These are phyloP conservation scores for Pseudogymnoascus sp. DNA, from an alignment of 2,329 filamentous ascomycete species.

Conservation along the genomic window DNA sequence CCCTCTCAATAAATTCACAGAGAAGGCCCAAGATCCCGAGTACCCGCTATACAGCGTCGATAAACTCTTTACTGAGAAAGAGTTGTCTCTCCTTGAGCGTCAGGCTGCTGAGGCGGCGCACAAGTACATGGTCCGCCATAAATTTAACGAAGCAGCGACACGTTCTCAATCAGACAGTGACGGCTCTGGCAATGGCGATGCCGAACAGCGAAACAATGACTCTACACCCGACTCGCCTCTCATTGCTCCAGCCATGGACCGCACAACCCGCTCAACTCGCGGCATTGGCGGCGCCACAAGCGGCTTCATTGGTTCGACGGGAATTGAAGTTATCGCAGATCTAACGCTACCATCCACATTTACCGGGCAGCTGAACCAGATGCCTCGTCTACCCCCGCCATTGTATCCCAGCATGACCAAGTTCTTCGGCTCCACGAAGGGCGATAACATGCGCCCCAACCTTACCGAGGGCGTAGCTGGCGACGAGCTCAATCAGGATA, in stretches of 20 bases:
- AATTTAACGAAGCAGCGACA: slow-evolving; percentile 20
- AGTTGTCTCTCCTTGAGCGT: slow-evolving; percentile 58
- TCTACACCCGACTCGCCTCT: slow-evolving; percentile 38
- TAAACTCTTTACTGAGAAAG: slow-evolving; percentile 63
- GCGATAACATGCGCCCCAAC: slow-evolving; percentile 19
- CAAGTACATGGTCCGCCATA: slow-evolving; percentile 50
- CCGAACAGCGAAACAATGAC: slow-evolving; percentile 36
- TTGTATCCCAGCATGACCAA: slow-evolving; percentile 21
- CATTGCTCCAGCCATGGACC: slow-evolving; percentile 51
- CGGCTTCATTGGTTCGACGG: slow-evolving; percentile 48
- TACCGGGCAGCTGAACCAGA: slow-evolving; percentile 23
- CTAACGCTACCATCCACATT: slow-evolving; percentile 51
- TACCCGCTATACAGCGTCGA: slow-evolving; percentile 55
- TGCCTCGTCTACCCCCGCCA: slow-evolving; percentile 27
- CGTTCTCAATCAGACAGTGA: slow-evolving; percentile 30
- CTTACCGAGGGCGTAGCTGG: slow-evolving; percentile 14
- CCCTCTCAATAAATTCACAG: slow-evolving; percentile 49
- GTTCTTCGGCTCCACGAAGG: slow-evolving; percentile 21
- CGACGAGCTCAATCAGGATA: slow-evolving; percentile 24
- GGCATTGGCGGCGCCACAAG: slow-evolving; percentile 38
- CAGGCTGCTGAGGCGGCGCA: slow-evolving; percentile 52
- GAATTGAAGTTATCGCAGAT: slow-evolving; percentile 51
- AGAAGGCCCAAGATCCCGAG: slow-evolving; percentile 47
- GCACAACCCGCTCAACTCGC: slow-evolving; percentile 54
- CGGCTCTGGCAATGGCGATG: slow-evolving; percentile 43